phyloP scores from a whole-genome alignment of 768 basidiomycete species.

The Lyophyllum semitale region DNA sequence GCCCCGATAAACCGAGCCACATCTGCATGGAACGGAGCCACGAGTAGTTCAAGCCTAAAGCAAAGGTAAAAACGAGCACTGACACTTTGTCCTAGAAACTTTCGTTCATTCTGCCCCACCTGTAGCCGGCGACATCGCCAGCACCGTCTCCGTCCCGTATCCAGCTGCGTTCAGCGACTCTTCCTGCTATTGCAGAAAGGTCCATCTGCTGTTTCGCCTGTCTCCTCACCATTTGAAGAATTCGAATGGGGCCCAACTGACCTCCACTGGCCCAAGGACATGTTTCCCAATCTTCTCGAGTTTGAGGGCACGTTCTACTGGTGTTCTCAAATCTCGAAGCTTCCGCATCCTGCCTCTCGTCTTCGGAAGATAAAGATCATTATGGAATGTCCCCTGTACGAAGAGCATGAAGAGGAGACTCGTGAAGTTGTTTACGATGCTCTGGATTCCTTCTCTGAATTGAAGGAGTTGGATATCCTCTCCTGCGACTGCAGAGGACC shows the following conservation, averaged over 20 bases:
- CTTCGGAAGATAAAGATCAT: not conserved
- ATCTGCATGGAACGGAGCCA: too few relatives aligned
- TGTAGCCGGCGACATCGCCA: too few relatives aligned
- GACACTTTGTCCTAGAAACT: too few relatives aligned
- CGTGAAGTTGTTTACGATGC: not conserved
- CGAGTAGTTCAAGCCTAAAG: too few relatives aligned
- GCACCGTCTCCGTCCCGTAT: too few relatives aligned
- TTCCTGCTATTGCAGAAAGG: too few relatives aligned
- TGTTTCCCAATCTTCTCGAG: not conserved
- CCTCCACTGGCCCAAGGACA: not conserved
- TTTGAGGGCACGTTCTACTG: not conserved
- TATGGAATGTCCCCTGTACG: not conserved
- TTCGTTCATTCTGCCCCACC: too few relatives aligned
- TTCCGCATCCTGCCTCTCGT: not conserved
- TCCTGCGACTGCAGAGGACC: not conserved
- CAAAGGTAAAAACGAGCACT: too few relatives aligned
- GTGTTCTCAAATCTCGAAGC: not conserved
- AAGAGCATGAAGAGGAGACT: not conserved
- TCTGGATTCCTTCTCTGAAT: not conserved
- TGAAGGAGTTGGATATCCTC: not conserved
- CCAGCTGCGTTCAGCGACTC: too few relatives aligned
- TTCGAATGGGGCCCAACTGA: not conserved
- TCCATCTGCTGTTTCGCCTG: too few relatives aligned
- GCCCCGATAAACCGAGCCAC: too few relatives aligned
- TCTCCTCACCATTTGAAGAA: not conserved